phyloP scores from a whole-genome alignment of 2,329 filamentous ascomycete genomes.

The Fusarium subglutinans region DNA sequence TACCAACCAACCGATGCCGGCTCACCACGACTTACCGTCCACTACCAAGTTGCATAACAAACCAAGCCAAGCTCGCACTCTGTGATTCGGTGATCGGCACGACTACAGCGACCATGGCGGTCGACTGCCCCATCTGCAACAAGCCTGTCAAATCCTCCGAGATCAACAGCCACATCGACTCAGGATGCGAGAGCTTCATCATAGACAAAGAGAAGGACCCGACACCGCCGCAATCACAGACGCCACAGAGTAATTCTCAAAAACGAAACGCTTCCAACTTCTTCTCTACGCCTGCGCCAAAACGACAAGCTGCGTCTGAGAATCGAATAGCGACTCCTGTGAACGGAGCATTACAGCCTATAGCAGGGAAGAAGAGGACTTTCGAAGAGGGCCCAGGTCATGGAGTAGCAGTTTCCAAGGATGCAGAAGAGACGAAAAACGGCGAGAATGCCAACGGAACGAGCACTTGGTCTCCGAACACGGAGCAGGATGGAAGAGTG shows the following conservation, averaged over 20 bases:
- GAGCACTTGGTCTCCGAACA: background rate
- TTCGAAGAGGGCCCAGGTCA: conserved; percentile 65
- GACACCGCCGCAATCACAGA: conserved; percentile 44
- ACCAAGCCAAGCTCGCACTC: background rate
- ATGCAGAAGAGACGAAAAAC: conserved; percentile 2
- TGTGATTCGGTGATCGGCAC: conserved; percentile 7
- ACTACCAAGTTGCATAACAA: background rate
- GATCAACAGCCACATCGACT: conserved; percentile 94
- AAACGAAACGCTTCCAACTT: conserved; percentile 67
- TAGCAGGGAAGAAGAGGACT: conserved; percentile 58
- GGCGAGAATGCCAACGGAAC: conserved; percentile 15
- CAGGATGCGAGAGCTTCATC: conserved; percentile 75
- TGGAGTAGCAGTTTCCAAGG: background rate
- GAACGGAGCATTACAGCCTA: conserved; percentile 44
- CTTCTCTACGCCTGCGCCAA: conserved; percentile 69
- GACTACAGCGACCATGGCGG: conserved; percentile 50
- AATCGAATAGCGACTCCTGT: conserved; percentile 47
- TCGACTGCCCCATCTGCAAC: conserved; percentile 84
- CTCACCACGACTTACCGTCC: background rate
- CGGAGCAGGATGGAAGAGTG: conserved; percentile 51
- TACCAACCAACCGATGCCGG: background rate
- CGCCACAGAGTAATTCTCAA: conserved; percentile 52
- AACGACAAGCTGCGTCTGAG: conserved; percentile 56
- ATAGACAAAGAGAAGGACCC: conserved; percentile 58
- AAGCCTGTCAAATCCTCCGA: conserved; percentile 74